Evolutionary conservation across 805 yeast species (phyloP), one percentile per base, ranked within the genome.

Genomic region (Kluyveromyces wickerhamii): DNA sequence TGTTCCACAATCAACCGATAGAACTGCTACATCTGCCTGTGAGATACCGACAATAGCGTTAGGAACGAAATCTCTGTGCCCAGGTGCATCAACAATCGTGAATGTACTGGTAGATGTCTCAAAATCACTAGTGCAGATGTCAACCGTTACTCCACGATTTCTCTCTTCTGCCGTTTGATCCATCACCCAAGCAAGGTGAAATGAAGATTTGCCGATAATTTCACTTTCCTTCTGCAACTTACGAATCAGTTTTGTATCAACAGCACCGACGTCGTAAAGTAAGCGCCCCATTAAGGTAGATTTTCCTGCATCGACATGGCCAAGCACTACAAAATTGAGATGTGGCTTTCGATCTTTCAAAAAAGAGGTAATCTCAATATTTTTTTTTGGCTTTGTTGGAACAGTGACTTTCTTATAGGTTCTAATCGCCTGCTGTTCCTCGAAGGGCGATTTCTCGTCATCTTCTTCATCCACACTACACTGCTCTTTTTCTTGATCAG

Each of bases 21-120:
- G 72, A 41, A 92, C 77, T 58, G 98, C 98, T 34, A 89, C 88
- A 66, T 92, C 98, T 16, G 98, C 97, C 67, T 92, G 98, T 23
- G 97, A 87, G 11, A 97, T 97, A 60, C 98, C 98, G 43, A 96
- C 95, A 68, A 92, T 92, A 86, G 94, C 94, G 59, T 85, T 92
- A 29, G 96, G 87, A 41, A 92, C 96, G 60, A 92, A 92, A 79
- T 89, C 84, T 69, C 89, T 88, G 70, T 92, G 99, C 25, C 99
- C 99, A 39, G 99, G 99, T 6, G 99, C 99, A 62, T 92, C 99
- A 55, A 92, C 79, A 49, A 92, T 85, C 21, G 98, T 92, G 69
- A 89, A 92, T 59, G 95, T 77, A 60, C 96, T 78, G 65, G 80
- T 82, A 9, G 81, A 94, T 32, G 98, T 92, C 65, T 88, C 96